Conservation (phyloP, 441 rosid species). For the Rhodomyrtus psidioides region DNA sequence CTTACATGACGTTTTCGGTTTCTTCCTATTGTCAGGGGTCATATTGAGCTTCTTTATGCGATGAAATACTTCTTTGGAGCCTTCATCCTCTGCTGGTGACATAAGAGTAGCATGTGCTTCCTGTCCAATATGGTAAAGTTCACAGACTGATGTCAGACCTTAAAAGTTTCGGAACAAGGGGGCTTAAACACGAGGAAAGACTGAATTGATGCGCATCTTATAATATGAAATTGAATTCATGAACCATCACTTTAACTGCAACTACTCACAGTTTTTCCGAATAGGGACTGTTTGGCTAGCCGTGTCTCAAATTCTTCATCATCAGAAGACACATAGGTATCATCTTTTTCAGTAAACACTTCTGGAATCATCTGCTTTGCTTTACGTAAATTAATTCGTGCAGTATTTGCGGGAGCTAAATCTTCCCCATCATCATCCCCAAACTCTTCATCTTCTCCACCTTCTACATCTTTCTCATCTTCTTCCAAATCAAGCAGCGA, state of each 20-base stretch:
- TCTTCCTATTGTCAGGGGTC: conserved; percentile 49
- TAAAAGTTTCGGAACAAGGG: neutral
- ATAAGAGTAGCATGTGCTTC: conserved; percentile 32
- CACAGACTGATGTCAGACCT: neutral
- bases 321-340: conserved; percentile 71
- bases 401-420: conserved; percentile 29
- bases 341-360: conserved; percentile 83
- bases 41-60: conserved; percentile 65
- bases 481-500: conserved; percentile 39
- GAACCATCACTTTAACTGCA: neutral
- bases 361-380: conserved; percentile 83
- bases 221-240: neutral
- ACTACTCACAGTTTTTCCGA: conserved; percentile 57
- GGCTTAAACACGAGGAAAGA: neutral
- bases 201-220: neutral
- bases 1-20: conserved; percentile 63
- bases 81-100: conserved; percentile 52
- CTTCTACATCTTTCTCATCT: conserved; percentile 30
- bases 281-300: conserved; percentile 33
- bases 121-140: conserved; percentile 37
- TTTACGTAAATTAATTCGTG: conserved; percentile 57
- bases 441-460: conserved; percentile 19
- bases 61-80: conserved; percentile 53
- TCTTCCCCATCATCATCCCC: conserved; percentile 39
- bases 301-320: conserved; percentile 74